Evolutionary conservation across 2,329 filamentous ascomycete species (phyloP), one percentile per base, ranked within the genome.

Genomic region (Xylariaceae sp.): DNA sequence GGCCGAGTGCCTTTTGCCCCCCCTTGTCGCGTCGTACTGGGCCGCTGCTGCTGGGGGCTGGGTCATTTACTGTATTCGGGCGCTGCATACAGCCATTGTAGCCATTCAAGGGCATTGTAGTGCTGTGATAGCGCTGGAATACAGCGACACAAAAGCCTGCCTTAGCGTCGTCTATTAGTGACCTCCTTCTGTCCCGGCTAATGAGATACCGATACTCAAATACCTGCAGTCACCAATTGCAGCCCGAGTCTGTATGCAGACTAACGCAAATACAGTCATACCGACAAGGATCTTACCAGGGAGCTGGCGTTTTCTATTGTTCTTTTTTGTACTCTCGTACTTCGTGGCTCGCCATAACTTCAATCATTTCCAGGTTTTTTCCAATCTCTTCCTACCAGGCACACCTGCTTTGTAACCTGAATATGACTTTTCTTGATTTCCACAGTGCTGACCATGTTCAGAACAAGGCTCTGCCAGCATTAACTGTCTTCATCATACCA

Each of bases 121-220:
- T n/a, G n/a, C n/a, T n/a, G n/a, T n/a, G n/a, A n/a, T n/a, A n/a
- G n/a, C n/a, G n/a, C n/a, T n/a, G n/a, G n/a, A n/a, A n/a, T n/a
- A n/a, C n/a, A n/a, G n/a, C n/a, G n/a, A n/a, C n/a, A n/a, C n/a
- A n/a, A n/a, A n/a, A n/a, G n/a, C n/a, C n/a, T n/a, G n/a, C n/a
- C n/a, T n/a, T n/a, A n/a, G n/a, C n/a, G n/a, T n/a, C n/a, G n/a
- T n/a, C 27, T 22, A 20, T 46, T 52, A 49, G 43, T 42, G 37
- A 40, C 37, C 46, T 46, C 41, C 32, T 43, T 41, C 42, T 45
- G 19, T 22, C 21, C 40, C 40, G 37, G 49, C 38, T 51, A 37
- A 42, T 41, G 40, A 38, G 46, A 32, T 46, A 37, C 49, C 42
- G 45, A 41, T 52, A 52, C 49, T 49, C 49, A 52, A 52, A 52